Percentiles rank a stretch among this genome's conserved stretches.
Conservation (phyloP, 768 basidiomycete genomes). For the Rhizopogon rudus region DNA sequence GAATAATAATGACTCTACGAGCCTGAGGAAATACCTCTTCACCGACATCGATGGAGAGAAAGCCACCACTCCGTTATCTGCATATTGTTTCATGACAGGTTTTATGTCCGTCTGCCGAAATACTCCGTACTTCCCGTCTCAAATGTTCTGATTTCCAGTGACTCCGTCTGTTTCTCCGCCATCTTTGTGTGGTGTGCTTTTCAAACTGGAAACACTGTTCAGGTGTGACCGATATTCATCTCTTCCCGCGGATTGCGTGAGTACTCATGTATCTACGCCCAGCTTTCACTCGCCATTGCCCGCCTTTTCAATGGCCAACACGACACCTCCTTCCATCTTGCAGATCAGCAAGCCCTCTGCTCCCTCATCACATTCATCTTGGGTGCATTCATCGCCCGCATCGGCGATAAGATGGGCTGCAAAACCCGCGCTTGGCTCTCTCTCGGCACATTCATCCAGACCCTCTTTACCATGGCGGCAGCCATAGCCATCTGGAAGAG, state of each 20-base stretch:
- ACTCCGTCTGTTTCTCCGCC: conserved; percentile 66
- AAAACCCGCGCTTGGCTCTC: conserved; percentile 70
- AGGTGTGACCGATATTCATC: conserved; percentile 33
- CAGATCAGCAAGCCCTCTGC: conserved; percentile 75
- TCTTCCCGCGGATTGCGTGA: neutral
- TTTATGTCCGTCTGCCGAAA: conserved; percentile 47
- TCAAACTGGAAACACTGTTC: conserved; percentile 70
- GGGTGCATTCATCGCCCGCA: conserved; percentile 67
- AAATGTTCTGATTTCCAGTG: conserved; percentile 30
- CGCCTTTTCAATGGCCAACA: conserved; percentile 57
- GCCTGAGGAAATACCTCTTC: conserved; percentile 8
- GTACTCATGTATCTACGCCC: conserved; percentile 7
- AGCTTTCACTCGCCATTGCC: conserved; percentile 76
- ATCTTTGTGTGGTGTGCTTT: conserved; percentile 80
- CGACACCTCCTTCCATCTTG: conserved; percentile 58
- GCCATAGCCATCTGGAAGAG: conserved; percentile 68
- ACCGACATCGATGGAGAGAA: conserved; percentile 21
- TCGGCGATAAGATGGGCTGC: conserved; percentile 68
- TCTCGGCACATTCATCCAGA: conserved; percentile 62
- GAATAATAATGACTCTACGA: conserved; percentile 33
- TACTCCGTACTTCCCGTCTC: neutral
- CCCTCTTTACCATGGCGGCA: conserved; percentile 66
- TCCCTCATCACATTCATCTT: conserved; percentile 66
- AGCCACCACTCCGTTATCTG: conserved; percentile 47
- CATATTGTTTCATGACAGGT: conserved; percentile 72